Conservation (phyloP, 768 basidiomycete species). For the Tricholomella constricta region DNA sequence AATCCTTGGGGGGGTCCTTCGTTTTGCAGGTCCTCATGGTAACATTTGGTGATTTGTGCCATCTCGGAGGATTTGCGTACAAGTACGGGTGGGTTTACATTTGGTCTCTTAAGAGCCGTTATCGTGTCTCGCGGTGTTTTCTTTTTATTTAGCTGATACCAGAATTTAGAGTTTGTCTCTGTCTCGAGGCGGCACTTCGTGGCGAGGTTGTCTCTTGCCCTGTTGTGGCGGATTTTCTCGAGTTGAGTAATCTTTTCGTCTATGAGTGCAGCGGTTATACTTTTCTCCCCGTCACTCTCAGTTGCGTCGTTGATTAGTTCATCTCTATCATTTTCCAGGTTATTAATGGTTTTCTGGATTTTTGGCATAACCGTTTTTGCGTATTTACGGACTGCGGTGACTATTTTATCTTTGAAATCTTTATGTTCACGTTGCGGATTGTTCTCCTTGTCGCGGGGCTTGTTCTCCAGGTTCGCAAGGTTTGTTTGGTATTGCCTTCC, state of each 20-base stretch:
- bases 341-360: neutral
- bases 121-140: conserved; percentile 19
- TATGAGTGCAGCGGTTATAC: neutral
- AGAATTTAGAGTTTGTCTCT: conserved; percentile 22
- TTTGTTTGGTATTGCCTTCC: too few relatives aligned
- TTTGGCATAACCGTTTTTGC: neutral
- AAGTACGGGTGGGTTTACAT: neutral
- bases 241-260: conserved; percentile 2
- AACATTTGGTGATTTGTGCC: conserved; percentile 29
- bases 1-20: conserved; percentile 6
- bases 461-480: too few relatives aligned
- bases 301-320: neutral
- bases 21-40: conserved; percentile 31
- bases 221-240: neutral
- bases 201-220: conserved; percentile 1
- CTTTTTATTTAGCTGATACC: conserved; percentile 12
- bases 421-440: conserved; percentile 2
- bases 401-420: neutral
- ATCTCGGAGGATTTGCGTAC: conserved; percentile 24
- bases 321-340: neutral
- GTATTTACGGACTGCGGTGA: neutral
- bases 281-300: neutral
- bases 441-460: too few relatives aligned
- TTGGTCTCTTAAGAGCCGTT: conserved; percentile 2
- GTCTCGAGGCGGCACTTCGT: conserved; percentile 12